These are phyloP conservation scores for Erysimum pusillum DNA, from an alignment of 441 rosid genomes.

Conservation along the genomic window DNA sequence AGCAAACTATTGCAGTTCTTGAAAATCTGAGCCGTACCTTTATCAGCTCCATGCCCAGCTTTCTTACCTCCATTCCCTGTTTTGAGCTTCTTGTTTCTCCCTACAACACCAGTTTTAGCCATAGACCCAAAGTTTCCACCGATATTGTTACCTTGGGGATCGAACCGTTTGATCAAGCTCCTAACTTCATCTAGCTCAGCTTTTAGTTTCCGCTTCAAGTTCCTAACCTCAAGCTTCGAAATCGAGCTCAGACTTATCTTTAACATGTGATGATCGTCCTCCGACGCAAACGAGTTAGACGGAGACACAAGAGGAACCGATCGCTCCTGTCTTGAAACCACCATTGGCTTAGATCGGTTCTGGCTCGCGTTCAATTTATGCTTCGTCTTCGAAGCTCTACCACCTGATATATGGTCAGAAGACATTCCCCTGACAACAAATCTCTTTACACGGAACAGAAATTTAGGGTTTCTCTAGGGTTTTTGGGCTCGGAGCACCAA, in stretches of 20 bases:
- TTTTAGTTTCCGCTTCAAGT: slow-evolving; percentile 68
- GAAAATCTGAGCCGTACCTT: slow-evolving; percentile 52
- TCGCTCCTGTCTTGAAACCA: slow-evolving; percentile 31
- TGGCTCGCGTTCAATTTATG: slow-evolving; percentile 47
- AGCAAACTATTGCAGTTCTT: slow-evolving; percentile 71
- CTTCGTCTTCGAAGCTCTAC: slow-evolving; percentile 59
- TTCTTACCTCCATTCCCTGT: slow-evolving; percentile 53
- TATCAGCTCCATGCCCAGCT: slow-evolving; percentile 49
- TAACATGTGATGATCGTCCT: slow-evolving; percentile 52
- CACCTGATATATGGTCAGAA: slow-evolving; percentile 55
- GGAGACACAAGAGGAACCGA: slow-evolving; percentile 41
- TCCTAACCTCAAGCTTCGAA: slow-evolving; percentile 61
- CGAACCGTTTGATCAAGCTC: slow-evolving; percentile 66
- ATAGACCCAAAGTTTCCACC: slow-evolving; percentile 11
- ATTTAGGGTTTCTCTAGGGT: slow-evolving; percentile 26
- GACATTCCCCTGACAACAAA: slow-evolving; percentile 59
- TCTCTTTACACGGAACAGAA: background rate
- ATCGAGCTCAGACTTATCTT: slow-evolving; percentile 64
- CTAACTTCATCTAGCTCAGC: slow-evolving; percentile 79
- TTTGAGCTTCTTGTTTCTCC: slow-evolving; percentile 54
- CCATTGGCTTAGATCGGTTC: slow-evolving; percentile 50
- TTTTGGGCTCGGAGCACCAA: background rate
- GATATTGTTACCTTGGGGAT: slow-evolving; percentile 37
- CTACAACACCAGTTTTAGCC: background rate
- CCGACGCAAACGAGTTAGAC: slow-evolving; percentile 40